Evolutionary conservation across 2,329 filamentous ascomycete species (phyloP).

Genomic region (Cytospora chrysosperma): DNA sequence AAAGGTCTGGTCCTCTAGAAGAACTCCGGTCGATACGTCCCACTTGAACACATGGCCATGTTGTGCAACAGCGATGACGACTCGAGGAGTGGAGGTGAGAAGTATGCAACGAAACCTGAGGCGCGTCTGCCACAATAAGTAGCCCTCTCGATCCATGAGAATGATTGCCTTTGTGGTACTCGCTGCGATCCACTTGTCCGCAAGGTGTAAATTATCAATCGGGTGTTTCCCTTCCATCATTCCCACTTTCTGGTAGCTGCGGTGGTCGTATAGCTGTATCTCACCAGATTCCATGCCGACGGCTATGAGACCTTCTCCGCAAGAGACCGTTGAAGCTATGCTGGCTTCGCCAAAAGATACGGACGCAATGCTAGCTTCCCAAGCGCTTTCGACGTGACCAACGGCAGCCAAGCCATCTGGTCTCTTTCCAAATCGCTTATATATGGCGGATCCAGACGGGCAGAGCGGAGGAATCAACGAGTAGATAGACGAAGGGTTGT

Average conservation of each 20-base stretch:
- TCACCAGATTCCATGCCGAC: slow-evolving; percentile 26
- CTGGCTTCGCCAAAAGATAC: slow-evolving; percentile 22
- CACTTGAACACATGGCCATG: slow-evolving; percentile 25
- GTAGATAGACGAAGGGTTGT: slow-evolving; percentile 35
- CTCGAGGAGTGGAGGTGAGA: slow-evolving; percentile 7
- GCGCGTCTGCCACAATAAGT: slow-evolving; percentile 21
- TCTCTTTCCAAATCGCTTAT: slow-evolving; percentile 22
- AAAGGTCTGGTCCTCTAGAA: slow-evolving; percentile 24
- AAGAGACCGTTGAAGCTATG: slow-evolving; percentile 18
- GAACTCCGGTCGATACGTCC: slow-evolving; percentile 23
- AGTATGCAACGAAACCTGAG: slow-evolving; percentile 23
- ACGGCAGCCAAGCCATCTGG: slow-evolving; percentile 21
- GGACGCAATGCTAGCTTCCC: slow-evolving; percentile 28
- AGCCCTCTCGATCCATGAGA: slow-evolving; percentile 23
- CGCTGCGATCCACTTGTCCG: slow-evolving; percentile 5
- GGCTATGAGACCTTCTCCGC: slow-evolving; percentile 24
- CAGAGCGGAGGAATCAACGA: slow-evolving; percentile 38
- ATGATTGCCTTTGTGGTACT: slow-evolving; percentile 21
- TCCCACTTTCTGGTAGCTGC: slow-evolving; percentile 21
- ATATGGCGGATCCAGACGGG: slow-evolving; percentile 28
- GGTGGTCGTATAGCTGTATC: slow-evolving; percentile 23
- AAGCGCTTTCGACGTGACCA: slow-evolving; percentile 20
- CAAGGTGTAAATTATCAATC: slow-evolving; percentile 23
- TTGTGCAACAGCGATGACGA: slow-evolving; percentile 20
- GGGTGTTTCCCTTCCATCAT: slow-evolving; percentile 7